Base-by-base conservation (phyloP, 257 asterid species). In the Lantana camara region DNA sequence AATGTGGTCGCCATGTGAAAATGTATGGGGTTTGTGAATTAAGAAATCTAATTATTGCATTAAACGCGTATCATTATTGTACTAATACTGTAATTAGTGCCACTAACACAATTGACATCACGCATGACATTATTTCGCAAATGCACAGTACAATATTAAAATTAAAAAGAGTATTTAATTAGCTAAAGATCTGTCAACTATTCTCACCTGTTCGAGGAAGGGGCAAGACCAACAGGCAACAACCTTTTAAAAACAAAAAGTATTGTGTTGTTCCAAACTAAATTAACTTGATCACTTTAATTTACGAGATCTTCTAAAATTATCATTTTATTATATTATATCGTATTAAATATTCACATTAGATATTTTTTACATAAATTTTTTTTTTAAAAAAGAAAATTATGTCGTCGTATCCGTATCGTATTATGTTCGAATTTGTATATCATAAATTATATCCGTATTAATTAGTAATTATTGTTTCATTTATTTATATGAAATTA, bases 101-200 rank as follows among this genome's bases (percentile, higher is more conserved):
- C n/a, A 19, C 14, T 8, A 23, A 22, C 4, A n/a, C 22, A 40
- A 30, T 65, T 72, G n/a, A 65, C 80, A 64, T 81, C 86, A 77
- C 30, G 76, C 83, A 72, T 81, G 86, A 81, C 83, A 72, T 74
- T 34, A 78, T 45, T 35, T 54, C 27, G 68, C 73, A 50, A 64
- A 58, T 42, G 54, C 48, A 67, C 64, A 71, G 62, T 5, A 35
- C 11, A 7, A 48, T 53, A 45, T 50, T 20, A 55, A 7, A 5
- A 11, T 3, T 9, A 37, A 2, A 22, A 24, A 58, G 19, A 45
- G 38, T 22, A 41, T 5, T 29, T 42, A 12, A 9, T 30, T 38
- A 21, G 34, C 63, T 29, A 38, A 14, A 63, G 44, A 67, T 74
- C 63, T 53, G 34, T 40, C 63, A 61, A 34, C 42, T 19, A 7